These are phyloP conservation scores for Nothophaeocryptopus gaeumannii DNA, from an alignment of 2,329 filamentous ascomycete species.

Conservation along the genomic window DNA sequence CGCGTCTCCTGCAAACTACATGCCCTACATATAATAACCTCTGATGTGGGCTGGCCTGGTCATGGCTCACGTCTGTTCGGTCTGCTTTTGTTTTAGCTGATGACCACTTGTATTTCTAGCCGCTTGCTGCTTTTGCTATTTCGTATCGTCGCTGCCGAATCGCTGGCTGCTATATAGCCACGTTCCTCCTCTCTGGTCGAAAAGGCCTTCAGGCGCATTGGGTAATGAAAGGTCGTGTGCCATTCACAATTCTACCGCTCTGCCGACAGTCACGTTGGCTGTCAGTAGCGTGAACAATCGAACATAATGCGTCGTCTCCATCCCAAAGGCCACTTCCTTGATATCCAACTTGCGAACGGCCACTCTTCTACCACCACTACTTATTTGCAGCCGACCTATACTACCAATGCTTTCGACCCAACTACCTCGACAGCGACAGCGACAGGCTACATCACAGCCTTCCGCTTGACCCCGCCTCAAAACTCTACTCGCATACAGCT, in stretches of 20 bases:
- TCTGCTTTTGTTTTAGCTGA: conserved; percentile 1
- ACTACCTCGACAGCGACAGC: conserved; percentile 15
- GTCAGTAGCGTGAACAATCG: not conserved
- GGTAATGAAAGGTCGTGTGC: not conserved
- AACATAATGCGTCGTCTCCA: conserved; percentile 21
- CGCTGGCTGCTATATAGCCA: not conserved
- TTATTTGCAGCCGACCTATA: too few species aligned
- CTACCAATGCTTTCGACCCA: not conserved
- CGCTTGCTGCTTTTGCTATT: not conserved
- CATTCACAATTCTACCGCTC: conserved; percentile 5
- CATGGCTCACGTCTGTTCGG: too few species aligned
- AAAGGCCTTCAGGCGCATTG: too few species aligned
- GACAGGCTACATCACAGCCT: conserved; percentile 14
- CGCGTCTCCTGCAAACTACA: too few species aligned
- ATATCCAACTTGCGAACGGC: conserved; percentile 24
- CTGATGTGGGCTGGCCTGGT: too few species aligned
- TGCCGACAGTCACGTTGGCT: conserved; percentile 1
- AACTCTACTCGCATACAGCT: conserved; percentile 32
- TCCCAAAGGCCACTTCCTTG: conserved; percentile 22
- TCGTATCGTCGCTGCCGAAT: not conserved
- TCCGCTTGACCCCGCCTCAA: conserved; percentile 24
- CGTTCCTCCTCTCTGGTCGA: not conserved
- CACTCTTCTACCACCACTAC: conserved; percentile 13
- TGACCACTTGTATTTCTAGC: conserved; percentile 1
- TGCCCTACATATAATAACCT: too few species aligned